These are phyloP conservation scores for Syncephalis fuscata DNA, from an alignment of 371 early-diverging fungal genomes.

Conservation along the genomic window DNA sequence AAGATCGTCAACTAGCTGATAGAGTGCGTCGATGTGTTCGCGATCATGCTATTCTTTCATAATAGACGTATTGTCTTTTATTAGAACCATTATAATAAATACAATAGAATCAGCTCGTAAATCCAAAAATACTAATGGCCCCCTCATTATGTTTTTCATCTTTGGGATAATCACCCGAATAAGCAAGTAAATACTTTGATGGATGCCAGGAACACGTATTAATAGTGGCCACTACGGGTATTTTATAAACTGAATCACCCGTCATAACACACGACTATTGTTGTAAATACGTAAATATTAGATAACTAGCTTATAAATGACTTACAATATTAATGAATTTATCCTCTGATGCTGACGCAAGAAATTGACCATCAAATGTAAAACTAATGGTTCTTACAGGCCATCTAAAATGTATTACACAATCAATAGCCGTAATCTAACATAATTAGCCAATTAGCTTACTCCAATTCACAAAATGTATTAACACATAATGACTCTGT, in stretches of 20 bases:
- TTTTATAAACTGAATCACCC: conserved; percentile 49
- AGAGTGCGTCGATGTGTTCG: conserved; percentile 54
- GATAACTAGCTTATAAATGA: background rate
- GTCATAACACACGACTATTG: conserved; percentile 53
- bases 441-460: background rate
- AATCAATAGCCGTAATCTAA: background rate
- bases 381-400: conserved; percentile 73
- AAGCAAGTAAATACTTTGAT: conserved; percentile 54
- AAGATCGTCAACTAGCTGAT: conserved; percentile 62
- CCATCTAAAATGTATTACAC: conserved; percentile 34
- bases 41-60: conserved; percentile 32
- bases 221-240: conserved; percentile 49
- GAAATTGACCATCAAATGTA: conserved; percentile 63
- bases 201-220: conserved; percentile 80
- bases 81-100: too few species aligned
- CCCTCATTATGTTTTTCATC: too few species aligned
- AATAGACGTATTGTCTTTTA: conserved; percentile 1
- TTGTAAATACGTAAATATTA: background rate
- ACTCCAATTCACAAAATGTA: conserved; percentile 6
- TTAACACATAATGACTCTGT: conserved; percentile 8
- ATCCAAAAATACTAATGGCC: too few species aligned
- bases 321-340: conserved; percentile 60
- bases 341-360: conserved; percentile 74
- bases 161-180: conserved; percentile 18
- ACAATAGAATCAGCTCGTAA: too few species aligned